These are phyloP conservation scores for Phragmites australis DNA, from an alignment of 176 grass and related monocot species.

Conservation along the genomic window DNA sequence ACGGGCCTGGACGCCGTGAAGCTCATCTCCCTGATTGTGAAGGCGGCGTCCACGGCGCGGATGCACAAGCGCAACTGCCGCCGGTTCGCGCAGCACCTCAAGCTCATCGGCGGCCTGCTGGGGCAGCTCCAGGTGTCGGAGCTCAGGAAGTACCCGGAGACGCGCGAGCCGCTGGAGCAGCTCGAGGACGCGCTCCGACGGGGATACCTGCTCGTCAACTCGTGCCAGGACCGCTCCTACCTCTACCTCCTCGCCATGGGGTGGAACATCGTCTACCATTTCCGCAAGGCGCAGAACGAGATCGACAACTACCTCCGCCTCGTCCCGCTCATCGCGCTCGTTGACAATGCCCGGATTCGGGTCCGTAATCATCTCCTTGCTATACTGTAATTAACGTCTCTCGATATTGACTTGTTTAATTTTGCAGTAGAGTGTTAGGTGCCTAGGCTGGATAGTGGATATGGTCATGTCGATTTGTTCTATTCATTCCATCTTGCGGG, in stretches of 20 bases:
- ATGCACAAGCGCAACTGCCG: constrained; percentile 89
- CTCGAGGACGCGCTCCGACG: constrained; percentile 77
- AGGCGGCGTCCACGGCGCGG: constrained; percentile 68
- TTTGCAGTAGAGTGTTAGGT: background rate
- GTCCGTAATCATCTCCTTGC: constrained; percentile 42
- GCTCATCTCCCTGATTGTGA: constrained; percentile 71
- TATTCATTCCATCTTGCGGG: background rate
- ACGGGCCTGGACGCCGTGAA: constrained; percentile 73
- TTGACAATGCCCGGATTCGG: constrained; percentile 75
- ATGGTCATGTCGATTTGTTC: background rate
- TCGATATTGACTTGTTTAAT: constrained; percentile 6
- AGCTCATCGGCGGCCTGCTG: constrained; percentile 76
- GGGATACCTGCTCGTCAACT: constrained; percentile 62
- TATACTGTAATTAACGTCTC: background rate
- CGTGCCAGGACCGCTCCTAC: constrained; percentile 81
- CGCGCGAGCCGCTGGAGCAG: constrained; percentile 85
- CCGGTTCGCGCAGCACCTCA: constrained; percentile 72
- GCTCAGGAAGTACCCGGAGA: constrained; percentile 91
- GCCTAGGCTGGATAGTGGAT: background rate
- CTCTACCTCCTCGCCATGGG: constrained; percentile 90
- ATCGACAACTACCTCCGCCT: constrained; percentile 89
- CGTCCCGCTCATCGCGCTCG: constrained; percentile 91
- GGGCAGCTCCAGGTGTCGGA: constrained; percentile 78
- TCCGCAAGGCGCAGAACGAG: constrained; percentile 82
- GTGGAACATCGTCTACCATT: constrained; percentile 91